phyloP scores from a whole-genome alignment of 352 stramenopile genomes.

The Globisporangium echinulatum region DNA sequence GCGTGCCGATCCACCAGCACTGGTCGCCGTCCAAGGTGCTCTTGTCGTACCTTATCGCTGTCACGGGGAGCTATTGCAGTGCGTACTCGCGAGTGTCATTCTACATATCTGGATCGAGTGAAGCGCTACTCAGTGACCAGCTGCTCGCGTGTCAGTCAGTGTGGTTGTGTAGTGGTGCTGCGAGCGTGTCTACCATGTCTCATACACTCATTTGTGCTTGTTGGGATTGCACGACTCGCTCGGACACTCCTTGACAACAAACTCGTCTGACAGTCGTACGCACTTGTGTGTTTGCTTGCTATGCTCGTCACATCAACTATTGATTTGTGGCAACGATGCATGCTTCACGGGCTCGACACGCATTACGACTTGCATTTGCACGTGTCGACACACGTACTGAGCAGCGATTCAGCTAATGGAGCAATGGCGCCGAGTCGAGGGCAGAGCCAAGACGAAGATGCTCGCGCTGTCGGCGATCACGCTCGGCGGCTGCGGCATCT shows the following conservation, averaged over 20 bases:
- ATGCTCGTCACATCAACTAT: too few relatives aligned
- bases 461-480: slow-evolving; percentile 31
- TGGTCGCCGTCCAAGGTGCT: slow-evolving; percentile 34
- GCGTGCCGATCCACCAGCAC: slow-evolving; percentile 19
- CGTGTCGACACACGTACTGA: neutral
- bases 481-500: slow-evolving; percentile 54
- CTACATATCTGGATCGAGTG: neutral
- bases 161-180: too few relatives aligned
- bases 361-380: neutral
- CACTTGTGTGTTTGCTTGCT: neutral
- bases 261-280: neutral
- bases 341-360: neutral
- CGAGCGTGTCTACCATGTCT: neutral
- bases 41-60: slow-evolving; percentile 47
- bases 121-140: too few relatives aligned
- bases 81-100: slow-evolving; percentile 10
- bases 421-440: slow-evolving; percentile 39
- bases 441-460: slow-evolving; percentile 26
- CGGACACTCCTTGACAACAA: neutral
- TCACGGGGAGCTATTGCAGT: slow-evolving; percentile 62
- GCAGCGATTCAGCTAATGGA: slow-evolving; percentile 67
- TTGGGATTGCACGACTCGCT: neutral
- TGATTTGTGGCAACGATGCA: too few relatives aligned
- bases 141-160: too few relatives aligned
- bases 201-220: neutral